Evolutionary conservation across 192 early-diverging fungal genomes (phyloP), one percentile per base, ranked within the genome.

Genomic region (Coemansia asiatica): DNA sequence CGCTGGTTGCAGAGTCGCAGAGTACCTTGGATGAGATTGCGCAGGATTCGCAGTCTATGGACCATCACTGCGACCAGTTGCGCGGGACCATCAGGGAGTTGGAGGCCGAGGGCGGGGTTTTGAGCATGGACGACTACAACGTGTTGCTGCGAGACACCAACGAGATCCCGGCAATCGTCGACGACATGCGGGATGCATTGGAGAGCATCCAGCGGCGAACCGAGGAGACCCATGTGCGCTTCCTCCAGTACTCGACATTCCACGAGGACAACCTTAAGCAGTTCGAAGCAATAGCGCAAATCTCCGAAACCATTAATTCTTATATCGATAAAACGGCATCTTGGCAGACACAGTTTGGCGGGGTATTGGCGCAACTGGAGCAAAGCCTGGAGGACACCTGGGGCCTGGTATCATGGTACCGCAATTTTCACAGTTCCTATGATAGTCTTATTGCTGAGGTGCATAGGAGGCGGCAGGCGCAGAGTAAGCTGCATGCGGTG

Each of bases 351-450:
- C 63, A 40, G 56, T 75, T 68, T 29, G 56, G 38, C 9, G 50
- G 36, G 25, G 54, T 72, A 54, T 29, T 36, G 10, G 36, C 22
- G 5, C 61, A 66, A 7, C 50, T 66, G 16, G 79, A 81, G 15
- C 60, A 36, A 13, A 68, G 60, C 27, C 57, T 75, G 66, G 67
- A 66, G 27, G 79, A 81, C 18, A 75, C 59, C 28, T 75, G 72
- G 79, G 69, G 68, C 25, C 63, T 81, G 70, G 66, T 75, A 44
- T 63, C 79, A 15, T 81, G 79, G 79, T 81, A 81, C 56, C 69
- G 79, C 31, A 61, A 66, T 21, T 81, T 81, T 47, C 73, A 81
- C 56, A 75, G 69, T 56, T 69, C 79, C 0, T 81, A 81, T 36
- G 79, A 81, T 18, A 63, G 66, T 16, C 64, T 81, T 57, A 75